Evolutionary conservation across 306 rosid species (phyloP), one percentile per base, ranked within the genome.

Genomic region (Abrus pulchellus): DNA sequence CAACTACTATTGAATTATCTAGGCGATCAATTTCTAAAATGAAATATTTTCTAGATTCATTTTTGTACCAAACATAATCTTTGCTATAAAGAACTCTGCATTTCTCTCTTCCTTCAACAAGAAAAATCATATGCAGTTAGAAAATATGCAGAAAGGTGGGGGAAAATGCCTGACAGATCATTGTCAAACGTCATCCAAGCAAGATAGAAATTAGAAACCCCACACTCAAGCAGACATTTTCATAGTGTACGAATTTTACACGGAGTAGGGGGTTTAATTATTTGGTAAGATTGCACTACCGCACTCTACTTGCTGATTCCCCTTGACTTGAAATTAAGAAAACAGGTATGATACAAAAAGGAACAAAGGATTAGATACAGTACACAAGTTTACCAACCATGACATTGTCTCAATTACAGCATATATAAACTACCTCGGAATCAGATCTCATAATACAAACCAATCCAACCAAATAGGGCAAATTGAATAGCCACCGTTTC

Each of bases 371-470:
- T 50, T 56, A 50, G 33, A 75, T 61, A 83, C 65, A 80, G 71
- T 61, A 83, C 65, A 80, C 12, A 83, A 43, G 56, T 34, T 69
- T 44, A 38, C 8, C 54, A 70, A 74, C 53, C 60, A 43, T 50
- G 28, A 30, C 4, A 7, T 9, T 13, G 45, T 67, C 64, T 55
- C 49, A 56, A 78, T 48, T 77, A 72, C 74, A 81, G 73, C 66
- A 69, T 9, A 70, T 8, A 84, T 34, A 75, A 5, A 74, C 57
- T 47, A 68, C 47, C 6, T 74, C 56, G 53, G 44, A 72, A 62
- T 81, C 70, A 81, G 75, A 74, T 75, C 29, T 79, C 76, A 71
- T 29, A 60, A 50, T 47, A 71, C 79, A 69, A 81, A 57, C 41
- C 43, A 68, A 61, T 43, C 80, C 57, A 79, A 79, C 32, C 60